phyloP scores from a whole-genome alignment of 2,329 filamentous ascomycete species.

The Cladosporium sp. region DNA sequence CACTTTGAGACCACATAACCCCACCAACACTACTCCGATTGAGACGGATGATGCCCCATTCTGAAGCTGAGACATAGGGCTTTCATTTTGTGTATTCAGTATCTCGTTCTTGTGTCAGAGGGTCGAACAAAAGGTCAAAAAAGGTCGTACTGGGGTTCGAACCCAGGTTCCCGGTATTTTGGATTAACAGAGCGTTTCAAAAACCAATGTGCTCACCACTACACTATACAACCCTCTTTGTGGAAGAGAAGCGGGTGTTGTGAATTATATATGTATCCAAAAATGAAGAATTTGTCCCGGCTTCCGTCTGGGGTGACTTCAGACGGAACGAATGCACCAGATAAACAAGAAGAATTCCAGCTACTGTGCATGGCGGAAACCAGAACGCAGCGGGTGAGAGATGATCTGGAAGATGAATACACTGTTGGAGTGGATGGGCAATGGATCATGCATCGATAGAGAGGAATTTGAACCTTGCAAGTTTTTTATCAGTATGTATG shows the following conservation, averaged over 20 bases:
- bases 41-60: not conserved
- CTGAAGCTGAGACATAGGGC: not conserved
- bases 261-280: not conserved
- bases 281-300: not conserved
- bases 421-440: too few species aligned
- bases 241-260: not conserved
- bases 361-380: too few species aligned
- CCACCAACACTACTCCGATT: not conserved
- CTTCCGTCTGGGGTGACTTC: not conserved
- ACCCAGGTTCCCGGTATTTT: slow-evolving; percentile 5
- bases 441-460: too few species aligned
- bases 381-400: too few species aligned
- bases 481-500: too few species aligned
- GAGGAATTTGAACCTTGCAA: too few species aligned
- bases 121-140: not conserved
- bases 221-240: not conserved
- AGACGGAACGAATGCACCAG: not conserved
- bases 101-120: not conserved
- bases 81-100: not conserved
- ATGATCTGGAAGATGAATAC: too few species aligned
- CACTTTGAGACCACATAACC: not conserved
- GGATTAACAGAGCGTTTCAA: not conserved
- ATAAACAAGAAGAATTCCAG: too few species aligned
- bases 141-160: slow-evolving; percentile 7
- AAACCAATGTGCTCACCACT: slow-evolving; percentile 12